phyloP scores from a whole-genome alignment of 495 filamentous ascomycete genomes.

The Daldinia concentrica region DNA sequence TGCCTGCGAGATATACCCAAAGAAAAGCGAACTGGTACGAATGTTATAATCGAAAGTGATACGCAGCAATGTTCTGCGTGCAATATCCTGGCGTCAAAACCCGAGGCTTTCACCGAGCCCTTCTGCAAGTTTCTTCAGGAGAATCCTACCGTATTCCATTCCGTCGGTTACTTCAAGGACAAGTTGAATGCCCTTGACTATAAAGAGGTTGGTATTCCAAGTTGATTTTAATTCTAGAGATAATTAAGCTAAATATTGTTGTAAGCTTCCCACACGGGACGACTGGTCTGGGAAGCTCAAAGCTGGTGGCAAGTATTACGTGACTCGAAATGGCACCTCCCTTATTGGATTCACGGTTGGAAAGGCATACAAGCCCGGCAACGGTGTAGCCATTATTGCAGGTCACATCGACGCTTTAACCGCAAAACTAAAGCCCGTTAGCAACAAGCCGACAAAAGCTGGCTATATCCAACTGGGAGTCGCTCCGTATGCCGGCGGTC shows the following conservation, averaged over 20 bases:
- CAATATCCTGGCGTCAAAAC: conserved; percentile 51
- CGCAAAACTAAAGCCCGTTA: conserved; percentile 87
- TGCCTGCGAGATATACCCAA: conserved; percentile 37
- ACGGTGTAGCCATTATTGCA: conserved; percentile 81
- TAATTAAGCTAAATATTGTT: conserved; percentile 17
- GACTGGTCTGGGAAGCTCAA: conserved; percentile 79
- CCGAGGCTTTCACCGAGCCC: conserved; percentile 77
- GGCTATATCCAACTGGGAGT: conserved; percentile 92
- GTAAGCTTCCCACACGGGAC: conserved; percentile 78
- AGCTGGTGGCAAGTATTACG: conserved; percentile 87
- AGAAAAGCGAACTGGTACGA: conserved; percentile 16
- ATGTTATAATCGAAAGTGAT: conserved; percentile 20
- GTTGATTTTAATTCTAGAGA: not conserved
- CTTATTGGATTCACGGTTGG: conserved; percentile 90
- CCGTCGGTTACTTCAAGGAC: conserved; percentile 76
- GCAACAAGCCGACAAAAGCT: conserved; percentile 77
- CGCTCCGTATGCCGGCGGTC: conserved; percentile 87
- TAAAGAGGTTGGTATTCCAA: conserved; percentile 58
- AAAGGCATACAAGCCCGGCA: conserved; percentile 81
- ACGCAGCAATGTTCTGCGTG: conserved; percentile 33
- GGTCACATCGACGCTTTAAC: conserved; percentile 94
- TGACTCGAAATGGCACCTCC: conserved; percentile 84
- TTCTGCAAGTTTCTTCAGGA: conserved; percentile 88
- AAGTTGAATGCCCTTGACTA: conserved; percentile 77
- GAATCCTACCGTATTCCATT: conserved; percentile 94